Evolutionary conservation across 2,329 filamentous ascomycete genomes (phyloP), one percentile per base, ranked within the genome.

Genomic region (Ophioceras dolichostomum): DNA sequence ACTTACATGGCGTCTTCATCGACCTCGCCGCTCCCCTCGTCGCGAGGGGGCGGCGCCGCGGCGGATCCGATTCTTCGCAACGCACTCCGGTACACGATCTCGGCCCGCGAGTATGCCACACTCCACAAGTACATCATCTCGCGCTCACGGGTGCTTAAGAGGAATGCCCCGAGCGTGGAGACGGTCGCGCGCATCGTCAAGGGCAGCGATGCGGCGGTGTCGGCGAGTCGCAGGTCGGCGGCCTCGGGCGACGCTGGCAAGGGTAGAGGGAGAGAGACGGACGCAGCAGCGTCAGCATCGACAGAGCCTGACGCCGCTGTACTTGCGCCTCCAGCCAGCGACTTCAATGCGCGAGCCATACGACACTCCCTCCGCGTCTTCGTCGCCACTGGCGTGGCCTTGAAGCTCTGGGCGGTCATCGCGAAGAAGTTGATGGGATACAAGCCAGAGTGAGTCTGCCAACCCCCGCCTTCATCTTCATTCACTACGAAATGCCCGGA

Each of bases 111-210:
- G 57, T 95, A 95, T 59, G 79, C 84, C 47, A 65, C 80, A 1
- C 72, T 95, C 14, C 86, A 94, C 58, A 79, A 81, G 51, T 87
- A 88, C 53, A 71, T 94, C 37, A 69, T 91, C 36, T 86, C 83
- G 42, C 76, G 80, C 33, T 80, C 83, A 32, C 67, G 67, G 37
- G 55, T 70, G 6, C 58, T 81, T 26, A 67, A 67, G 37, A 63
- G 65, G 43, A 63, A 67, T 20, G 65, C 70, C 6, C 75, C 76
- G 1, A 68, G 63, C 13, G 71, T 76, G 10, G 65, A 64, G 32
- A 61, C 65, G 26, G 70, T 79, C 28, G 68, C 62, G 58, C 70
- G 49, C 57, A 82, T 51, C 59, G 73, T 62, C 47, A 57, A 62
- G 32, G 69, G 66, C 43, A n/a, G n/a, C n/a, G 34, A 37, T n/a